Evolutionary conservation across 441 rosid species (phyloP), one percentile per base, ranked within the genome.

Genomic region (Populus hybrid): DNA sequence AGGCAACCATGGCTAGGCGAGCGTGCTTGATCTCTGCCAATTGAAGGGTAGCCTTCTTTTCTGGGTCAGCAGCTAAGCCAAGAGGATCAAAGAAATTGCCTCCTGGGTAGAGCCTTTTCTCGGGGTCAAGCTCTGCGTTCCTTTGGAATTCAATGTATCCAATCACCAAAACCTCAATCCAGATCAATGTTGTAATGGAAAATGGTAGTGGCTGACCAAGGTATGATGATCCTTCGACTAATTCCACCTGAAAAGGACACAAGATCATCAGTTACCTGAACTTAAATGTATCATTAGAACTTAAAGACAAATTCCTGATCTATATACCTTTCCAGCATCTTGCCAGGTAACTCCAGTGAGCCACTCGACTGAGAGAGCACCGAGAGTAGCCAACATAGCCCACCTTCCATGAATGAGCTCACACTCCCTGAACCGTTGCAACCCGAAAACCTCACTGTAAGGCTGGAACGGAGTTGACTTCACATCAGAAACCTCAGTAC

Each of bases 111-210:
- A 93, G 69, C 83, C 94, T 89, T 87, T 87, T 95, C 84, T 95
- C 99, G 0, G 97, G 95, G 82, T 95, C 98, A 0, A 95, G 84
- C 90, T 95, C 98, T 21, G 95, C 87, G 81, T 95, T 95, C 82
- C 98, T 87, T 84, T 95, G 98, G 89, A 95, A 95, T 88, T 95
- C 99, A 3, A 95, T 95, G 94, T 90, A 95, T 8, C 98, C 97
- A 46, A 95, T 85, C 80, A 95, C 79, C 85, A 95, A 80, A 18
- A 85, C 94, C 86, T 95, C 96, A 72, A 95, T 92, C 98, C 91
- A 92, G 59, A 95, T 93, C 93, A 95, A 76, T 12, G 97, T 82
- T 16, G 98, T 83, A 4, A 95, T 88, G 3, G 97, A 91, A 84
- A 93, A 95, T 1, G 98, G 98, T 10, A 95, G 85, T 30, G 97